Conservation (phyloP, 2,329 filamentous ascomycete species). For the Diaporthe citrichinensis region DNA sequence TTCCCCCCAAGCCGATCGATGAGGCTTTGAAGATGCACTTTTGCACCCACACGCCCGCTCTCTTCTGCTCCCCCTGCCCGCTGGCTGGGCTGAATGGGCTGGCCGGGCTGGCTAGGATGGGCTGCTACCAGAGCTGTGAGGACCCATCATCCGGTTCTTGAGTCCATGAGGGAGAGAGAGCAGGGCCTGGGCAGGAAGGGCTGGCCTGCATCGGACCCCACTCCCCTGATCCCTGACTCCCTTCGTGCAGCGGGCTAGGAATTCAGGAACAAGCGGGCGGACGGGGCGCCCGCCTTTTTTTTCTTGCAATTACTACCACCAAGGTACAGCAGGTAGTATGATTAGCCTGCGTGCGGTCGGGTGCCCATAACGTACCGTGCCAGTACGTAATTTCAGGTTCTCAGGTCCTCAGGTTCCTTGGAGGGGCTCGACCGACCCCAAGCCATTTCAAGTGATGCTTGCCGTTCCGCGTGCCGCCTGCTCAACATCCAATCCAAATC, state of each 20-base stretch:
- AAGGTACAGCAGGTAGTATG: conserved; percentile 1
- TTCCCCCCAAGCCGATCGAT: conserved; percentile 22
- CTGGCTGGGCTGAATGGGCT: neutral
- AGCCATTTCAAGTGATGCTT: conserved; percentile 12
- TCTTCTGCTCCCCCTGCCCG: neutral
- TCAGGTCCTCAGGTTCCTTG: neutral
- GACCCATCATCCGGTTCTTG: conserved; percentile 11
- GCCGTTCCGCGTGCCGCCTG: neutral
- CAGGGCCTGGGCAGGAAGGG: neutral
- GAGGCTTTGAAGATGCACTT: conserved; percentile 20
- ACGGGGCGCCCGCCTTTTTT: conserved; percentile 26
- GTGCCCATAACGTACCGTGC: conserved; percentile 18
- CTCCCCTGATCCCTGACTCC: conserved; percentile 37
- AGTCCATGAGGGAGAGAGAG: neutral
- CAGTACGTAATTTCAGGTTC: conserved; percentile 23
- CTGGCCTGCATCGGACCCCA: conserved; percentile 19
- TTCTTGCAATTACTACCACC: conserved; percentile 1
- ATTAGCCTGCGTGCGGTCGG: conserved; percentile 9
- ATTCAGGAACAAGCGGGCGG: conserved; percentile 34
- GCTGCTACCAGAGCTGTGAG: conserved; percentile 8
- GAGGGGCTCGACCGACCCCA: conserved; percentile 10
- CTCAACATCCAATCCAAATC: neutral
- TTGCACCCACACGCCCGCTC: neutral
- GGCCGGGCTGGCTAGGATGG: neutral
- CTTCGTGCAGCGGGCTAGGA: conserved; percentile 33